A percentile compares a stretch with the other conserved stretches of the same genome.
These are phyloP conservation scores for Ophiostoma novo-ulmi DNA, from an alignment of 2,329 filamentous ascomycete species.

Conservation along the genomic window DNA sequence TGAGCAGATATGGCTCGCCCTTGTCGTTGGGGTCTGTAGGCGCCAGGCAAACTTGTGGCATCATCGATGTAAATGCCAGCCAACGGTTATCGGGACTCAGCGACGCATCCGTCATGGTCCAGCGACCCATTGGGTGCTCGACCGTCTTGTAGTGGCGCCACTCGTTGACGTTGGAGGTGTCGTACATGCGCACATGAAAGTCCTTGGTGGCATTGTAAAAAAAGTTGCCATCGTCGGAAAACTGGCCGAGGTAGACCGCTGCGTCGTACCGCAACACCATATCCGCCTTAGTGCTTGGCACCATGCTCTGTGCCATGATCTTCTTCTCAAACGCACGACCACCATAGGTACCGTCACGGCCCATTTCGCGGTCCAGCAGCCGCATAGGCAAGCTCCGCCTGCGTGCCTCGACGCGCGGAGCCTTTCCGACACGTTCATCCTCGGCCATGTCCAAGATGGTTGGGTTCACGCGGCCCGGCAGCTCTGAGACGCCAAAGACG, in stretches of 20 bases:
- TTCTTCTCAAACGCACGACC: conserved; percentile 47
- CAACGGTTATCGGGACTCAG: conserved; percentile 87
- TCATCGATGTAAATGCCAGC: conserved; percentile 86
- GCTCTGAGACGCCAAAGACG: conserved; percentile 66
- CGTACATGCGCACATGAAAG: conserved; percentile 93
- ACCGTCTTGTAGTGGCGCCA: conserved; percentile 96
- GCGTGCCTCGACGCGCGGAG: conserved; percentile 35
- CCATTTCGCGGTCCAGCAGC: conserved; percentile 77
- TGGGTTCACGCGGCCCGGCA: conserved; percentile 31
- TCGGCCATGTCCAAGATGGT: conserved; percentile 19
- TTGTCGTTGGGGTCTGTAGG: conserved; percentile 78
- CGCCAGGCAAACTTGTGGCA: conserved; percentile 76
- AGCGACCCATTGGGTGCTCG: conserved; percentile 77
- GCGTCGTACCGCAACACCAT: conserved; percentile 82
- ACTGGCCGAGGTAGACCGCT: conserved; percentile 90
- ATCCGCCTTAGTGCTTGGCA: conserved; percentile 73
- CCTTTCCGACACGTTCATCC: conserved; percentile 11
- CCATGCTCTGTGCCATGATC: conserved; percentile 66
- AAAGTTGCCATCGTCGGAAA: conserved; percentile 95
- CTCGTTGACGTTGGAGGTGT: conserved; percentile 88
- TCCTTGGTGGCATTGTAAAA: conserved; percentile 91
- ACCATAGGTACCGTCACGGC: conserved; percentile 50
- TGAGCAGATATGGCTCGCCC: conserved; percentile 73
- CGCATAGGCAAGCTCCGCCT: conserved; percentile 52
- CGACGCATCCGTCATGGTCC: conserved; percentile 93